Conservation (phyloP, 1,284 basidiomycete genomes). For the Gomphus sp. region DNA sequence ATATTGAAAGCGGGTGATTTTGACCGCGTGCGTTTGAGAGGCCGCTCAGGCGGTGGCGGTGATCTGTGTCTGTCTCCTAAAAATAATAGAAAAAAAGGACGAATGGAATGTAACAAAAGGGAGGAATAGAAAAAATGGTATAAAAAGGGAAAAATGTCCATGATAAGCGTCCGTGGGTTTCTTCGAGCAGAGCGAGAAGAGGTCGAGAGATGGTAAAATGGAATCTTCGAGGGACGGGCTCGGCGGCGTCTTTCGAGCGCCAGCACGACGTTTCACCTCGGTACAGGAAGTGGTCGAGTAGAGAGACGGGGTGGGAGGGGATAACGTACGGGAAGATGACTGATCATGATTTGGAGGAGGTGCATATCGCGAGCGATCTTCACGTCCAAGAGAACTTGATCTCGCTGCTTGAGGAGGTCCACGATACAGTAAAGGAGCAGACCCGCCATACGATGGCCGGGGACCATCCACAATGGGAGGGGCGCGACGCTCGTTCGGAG, state of each 20-base stretch:
- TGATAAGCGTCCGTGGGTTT: slow-evolving; percentile 48
- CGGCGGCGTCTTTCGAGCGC: slow-evolving; percentile 42
- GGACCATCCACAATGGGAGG: not conserved
- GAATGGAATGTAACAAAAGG: slow-evolving; percentile 26
- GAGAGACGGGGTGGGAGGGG: slow-evolving; percentile 34
- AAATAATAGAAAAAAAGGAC: slow-evolving; percentile 26
- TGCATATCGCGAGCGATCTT: slow-evolving; percentile 6
- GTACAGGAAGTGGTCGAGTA: slow-evolving; percentile 33
- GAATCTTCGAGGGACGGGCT: slow-evolving; percentile 31
- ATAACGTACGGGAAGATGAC: slow-evolving; percentile 51
- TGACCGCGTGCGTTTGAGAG: slow-evolving; percentile 6
- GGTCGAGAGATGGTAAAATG: slow-evolving; percentile 32
- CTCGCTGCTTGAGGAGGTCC: not conserved
- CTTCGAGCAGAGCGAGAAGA: slow-evolving; percentile 28
- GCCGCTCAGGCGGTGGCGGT: slow-evolving; percentile 10
- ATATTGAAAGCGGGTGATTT: slow-evolving; percentile 12
- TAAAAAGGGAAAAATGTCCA: slow-evolving; percentile 28
- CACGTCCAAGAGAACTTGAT: slow-evolving; percentile 1
- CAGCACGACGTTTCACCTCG: slow-evolving; percentile 38
- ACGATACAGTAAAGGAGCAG: not conserved
- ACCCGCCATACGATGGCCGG: not conserved
- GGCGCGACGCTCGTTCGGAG: not conserved
- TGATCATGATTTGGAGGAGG: slow-evolving; percentile 4
- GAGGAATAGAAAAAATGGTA: slow-evolving; percentile 21
- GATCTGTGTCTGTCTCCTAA: slow-evolving; percentile 12